These are phyloP conservation scores for Lodderomyces margitis DNA, from an alignment of 1,139 yeast genomes.

Conservation along the genomic window DNA sequence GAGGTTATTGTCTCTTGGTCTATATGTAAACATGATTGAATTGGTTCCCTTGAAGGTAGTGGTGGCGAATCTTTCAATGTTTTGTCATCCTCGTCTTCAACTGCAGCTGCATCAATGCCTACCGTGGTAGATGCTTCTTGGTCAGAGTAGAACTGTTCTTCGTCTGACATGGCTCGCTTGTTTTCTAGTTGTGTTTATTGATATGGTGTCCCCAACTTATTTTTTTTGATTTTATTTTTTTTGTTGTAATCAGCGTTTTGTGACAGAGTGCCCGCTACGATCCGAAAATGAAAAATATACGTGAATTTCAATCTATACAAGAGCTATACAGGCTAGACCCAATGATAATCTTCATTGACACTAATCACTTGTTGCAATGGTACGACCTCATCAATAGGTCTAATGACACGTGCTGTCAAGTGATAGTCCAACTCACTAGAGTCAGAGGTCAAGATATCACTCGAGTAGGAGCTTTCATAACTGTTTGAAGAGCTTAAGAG, in stretches of 20 bases:
- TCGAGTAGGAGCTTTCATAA: slow-evolving; percentile 11
- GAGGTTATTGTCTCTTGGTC: slow-evolving; percentile 14
- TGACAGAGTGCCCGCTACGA: neutral
- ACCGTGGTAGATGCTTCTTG: neutral
- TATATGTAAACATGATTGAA: slow-evolving; percentile 28
- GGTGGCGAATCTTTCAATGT: neutral
- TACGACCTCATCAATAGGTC: slow-evolving; percentile 5
- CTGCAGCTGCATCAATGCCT: neutral
- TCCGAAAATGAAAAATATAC: neutral
- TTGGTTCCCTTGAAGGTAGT: slow-evolving; percentile 28
- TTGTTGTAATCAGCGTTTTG: too few relatives aligned
- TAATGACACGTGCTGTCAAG: neutral
- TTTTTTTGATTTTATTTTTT: too few relatives aligned
- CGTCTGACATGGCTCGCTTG: neutral
- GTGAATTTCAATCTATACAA: neutral
- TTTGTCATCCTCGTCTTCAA: neutral
- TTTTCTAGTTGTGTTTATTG: neutral
- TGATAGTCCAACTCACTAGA: slow-evolving; percentile 13
- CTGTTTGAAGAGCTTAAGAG: slow-evolving; percentile 21
- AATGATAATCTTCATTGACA: slow-evolving; percentile 22
- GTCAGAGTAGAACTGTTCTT: neutral
- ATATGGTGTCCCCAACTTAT: slow-evolving; percentile 1
- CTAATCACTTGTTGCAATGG: slow-evolving; percentile 11
- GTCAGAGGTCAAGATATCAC: slow-evolving; percentile 8
- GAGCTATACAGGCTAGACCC: slow-evolving; percentile 17